Evolutionary conservation across 306 rosid genomes (phyloP).

Genomic region (Lotus japonicus): DNA sequence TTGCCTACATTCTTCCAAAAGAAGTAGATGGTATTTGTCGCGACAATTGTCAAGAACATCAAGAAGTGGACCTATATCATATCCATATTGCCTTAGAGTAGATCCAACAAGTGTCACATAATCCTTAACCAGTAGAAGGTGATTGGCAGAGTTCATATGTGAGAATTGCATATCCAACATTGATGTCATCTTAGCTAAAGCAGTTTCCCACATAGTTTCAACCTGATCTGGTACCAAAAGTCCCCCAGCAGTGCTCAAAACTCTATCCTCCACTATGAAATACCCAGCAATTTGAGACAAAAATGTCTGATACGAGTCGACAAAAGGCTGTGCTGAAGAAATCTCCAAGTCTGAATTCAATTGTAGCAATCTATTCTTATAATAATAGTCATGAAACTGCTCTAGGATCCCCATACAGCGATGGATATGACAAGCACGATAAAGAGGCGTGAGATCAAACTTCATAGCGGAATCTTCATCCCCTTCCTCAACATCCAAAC

Average conservation of each 20-base stretch:
- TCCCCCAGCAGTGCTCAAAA: constrained; percentile 71
- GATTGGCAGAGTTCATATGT: constrained; percentile 62
- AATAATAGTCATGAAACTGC: constrained; percentile 82
- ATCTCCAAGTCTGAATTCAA: constrained; percentile 81
- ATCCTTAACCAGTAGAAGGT: constrained; percentile 89
- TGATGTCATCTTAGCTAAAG: constrained; percentile 56
- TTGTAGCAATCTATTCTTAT: constrained; percentile 74
- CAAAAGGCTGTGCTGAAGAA: constrained; percentile 66
- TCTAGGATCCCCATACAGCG: constrained; percentile 69
- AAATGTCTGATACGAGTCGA: constrained; percentile 72
- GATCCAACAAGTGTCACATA: constrained; percentile 75
- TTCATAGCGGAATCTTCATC: constrained; percentile 64
- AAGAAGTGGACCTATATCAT: constrained; percentile 63
- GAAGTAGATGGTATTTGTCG: constrained; percentile 73
- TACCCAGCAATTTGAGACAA: constrained; percentile 88
- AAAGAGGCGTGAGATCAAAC: constrained; percentile 82
- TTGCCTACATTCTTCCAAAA: constrained; percentile 54
- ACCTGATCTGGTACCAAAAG: constrained; percentile 61
- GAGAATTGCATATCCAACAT: constrained; percentile 71
- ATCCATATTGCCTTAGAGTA: constrained; percentile 76
- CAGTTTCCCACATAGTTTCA: constrained; percentile 84
- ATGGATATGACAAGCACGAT: constrained; percentile 91
- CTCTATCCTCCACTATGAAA: constrained; percentile 90
- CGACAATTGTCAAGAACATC: constrained; percentile 56
- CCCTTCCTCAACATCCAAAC: constrained; percentile 62